A percentile compares a stretch with the other conserved stretches of the same genome.
Evolutionary conservation across 2,329 filamentous ascomycete species (phyloP).

Genomic region (Aspergillus ruber): DNA sequence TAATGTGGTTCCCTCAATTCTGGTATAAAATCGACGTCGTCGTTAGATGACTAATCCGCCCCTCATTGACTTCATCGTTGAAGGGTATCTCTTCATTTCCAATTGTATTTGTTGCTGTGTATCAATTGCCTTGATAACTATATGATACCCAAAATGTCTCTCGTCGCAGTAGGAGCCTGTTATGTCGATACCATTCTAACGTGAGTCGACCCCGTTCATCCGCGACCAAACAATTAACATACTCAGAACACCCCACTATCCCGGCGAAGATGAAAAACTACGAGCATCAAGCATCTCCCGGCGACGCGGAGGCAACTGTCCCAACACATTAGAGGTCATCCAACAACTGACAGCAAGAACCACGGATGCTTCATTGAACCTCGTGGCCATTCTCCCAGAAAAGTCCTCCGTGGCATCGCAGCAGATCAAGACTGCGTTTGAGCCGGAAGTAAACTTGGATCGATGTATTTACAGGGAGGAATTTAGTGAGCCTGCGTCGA

Average conservation of each 20-base stretch:
- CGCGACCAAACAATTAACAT: neutral
- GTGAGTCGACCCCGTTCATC: slow-evolving; percentile 32
- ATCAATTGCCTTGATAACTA: neutral
- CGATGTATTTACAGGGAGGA: slow-evolving; percentile 56
- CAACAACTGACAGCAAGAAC: slow-evolving; percentile 49
- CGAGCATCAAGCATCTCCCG: slow-evolving; percentile 55
- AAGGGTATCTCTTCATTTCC: no score
- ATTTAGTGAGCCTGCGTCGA: slow-evolving; percentile 54
- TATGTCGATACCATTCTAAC: slow-evolving; percentile 66
- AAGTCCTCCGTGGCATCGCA: slow-evolving; percentile 44
- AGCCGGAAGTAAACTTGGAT: slow-evolving; percentile 42
- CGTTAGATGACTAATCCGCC: slow-evolving; percentile 20
- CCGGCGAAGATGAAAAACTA: slow-evolving; percentile 65
- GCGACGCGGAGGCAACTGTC: slow-evolving; percentile 66
- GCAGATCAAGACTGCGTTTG: slow-evolving; percentile 52
- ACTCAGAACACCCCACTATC: slow-evolving; percentile 48
- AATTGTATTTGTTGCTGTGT: no score
- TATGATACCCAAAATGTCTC: slow-evolving; percentile 36
- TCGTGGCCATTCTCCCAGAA: slow-evolving; percentile 49
- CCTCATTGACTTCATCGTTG: slow-evolving; percentile 1
- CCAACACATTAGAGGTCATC: slow-evolving; percentile 65
- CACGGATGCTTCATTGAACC: slow-evolving; percentile 22
- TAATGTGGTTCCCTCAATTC: slow-evolving; percentile 1
- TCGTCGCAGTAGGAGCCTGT: slow-evolving; percentile 61
- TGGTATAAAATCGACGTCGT: neutral